Evolutionary conservation across 1,139 yeast genomes (phyloP), one percentile per base, ranked within the genome.

Genomic region (Hanseniaspora gamundiae): DNA sequence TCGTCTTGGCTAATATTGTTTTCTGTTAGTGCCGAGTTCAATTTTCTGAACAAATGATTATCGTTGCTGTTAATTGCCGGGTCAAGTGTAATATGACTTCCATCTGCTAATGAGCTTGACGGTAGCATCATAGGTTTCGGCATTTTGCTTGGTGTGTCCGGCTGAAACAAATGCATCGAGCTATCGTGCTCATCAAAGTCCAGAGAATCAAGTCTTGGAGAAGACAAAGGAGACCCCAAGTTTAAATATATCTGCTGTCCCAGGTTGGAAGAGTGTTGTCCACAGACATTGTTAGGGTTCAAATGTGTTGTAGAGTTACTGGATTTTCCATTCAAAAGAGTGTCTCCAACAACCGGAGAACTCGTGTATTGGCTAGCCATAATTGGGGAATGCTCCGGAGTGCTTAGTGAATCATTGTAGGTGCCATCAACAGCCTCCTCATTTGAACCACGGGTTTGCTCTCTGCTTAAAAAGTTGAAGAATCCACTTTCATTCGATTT

Each of bases 221-320:
- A 59, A 5, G 57, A 51, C 24, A 59, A 46, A 3, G 62, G 62
- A 0, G 64, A 59, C 1, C 62, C 62, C 22, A 60, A 47, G 22
- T 55, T 54, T 22, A 60, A 50, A 42, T 60, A 60, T 31, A 60
- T 53, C 41, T 54, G 55, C 35, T 51, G 51, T 2, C 64, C 64
- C 4, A 57, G 39, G 10, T 41, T 41, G n/a, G 30, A 36, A 3
- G 42, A 36, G 4, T 40, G 27, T 21, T 40, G 35, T 22, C 33
- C 38, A 20, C 28, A n/a, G 7, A n/a, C n/a, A 19, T 26, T 40
- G 27, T 40, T 17, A 19, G 35, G 24, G 3, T 4, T 30, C 40
- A 19, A 14, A 19, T 26, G 39, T 9, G 13, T 36, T 38, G 38
- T 43, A 40, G 21, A 40, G 19, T 14, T 20, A 29, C 7, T 30